Percentiles rank a stretch among this genome's conserved stretches.
Conservation (phyloP, 306 rosid species). For the Ormosia semicastrata region DNA sequence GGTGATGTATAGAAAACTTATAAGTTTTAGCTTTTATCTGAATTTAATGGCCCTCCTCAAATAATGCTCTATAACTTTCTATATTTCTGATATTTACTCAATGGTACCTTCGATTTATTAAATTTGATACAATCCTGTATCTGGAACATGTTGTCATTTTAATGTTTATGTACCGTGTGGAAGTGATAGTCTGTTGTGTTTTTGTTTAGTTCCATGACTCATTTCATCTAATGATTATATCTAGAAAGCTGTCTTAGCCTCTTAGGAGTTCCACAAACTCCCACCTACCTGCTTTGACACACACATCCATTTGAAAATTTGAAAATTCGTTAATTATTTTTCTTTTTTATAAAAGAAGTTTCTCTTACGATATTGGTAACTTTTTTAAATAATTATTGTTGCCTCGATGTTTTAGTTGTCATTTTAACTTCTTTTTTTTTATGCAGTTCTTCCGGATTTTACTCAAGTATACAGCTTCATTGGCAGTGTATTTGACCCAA, state of each 20-base stretch:
- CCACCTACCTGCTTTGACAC: not conserved
- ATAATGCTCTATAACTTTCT: not conserved
- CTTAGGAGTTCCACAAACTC: not conserved
- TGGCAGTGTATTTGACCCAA: conserved; percentile 95
- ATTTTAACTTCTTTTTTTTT: not conserved
- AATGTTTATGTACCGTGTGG: not conserved
- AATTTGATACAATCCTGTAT: not conserved
- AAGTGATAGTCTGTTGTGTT: not conserved
- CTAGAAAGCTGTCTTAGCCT: not conserved
- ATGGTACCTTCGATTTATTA: not conserved
- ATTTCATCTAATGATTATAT: not conserved
- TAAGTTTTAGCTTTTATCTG: not conserved
- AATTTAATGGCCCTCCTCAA: not conserved
- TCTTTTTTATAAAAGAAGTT: not conserved
- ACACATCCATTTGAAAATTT: not conserved
- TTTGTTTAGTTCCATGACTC: not conserved
- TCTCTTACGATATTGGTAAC: not conserved
- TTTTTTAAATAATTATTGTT: not conserved
- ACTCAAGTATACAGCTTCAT: conserved; percentile 80
- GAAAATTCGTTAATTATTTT: not conserved
- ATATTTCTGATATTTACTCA: not conserved
- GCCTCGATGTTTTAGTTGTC: not conserved
- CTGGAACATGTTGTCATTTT: not conserved
- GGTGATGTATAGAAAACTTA: not conserved
- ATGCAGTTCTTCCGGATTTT: conserved; percentile 97